Percentiles rank a stretch among this genome's conserved stretches.
Conservation (phyloP, 371 early-diverging fungal species). For the Coemansia sp. region DNA sequence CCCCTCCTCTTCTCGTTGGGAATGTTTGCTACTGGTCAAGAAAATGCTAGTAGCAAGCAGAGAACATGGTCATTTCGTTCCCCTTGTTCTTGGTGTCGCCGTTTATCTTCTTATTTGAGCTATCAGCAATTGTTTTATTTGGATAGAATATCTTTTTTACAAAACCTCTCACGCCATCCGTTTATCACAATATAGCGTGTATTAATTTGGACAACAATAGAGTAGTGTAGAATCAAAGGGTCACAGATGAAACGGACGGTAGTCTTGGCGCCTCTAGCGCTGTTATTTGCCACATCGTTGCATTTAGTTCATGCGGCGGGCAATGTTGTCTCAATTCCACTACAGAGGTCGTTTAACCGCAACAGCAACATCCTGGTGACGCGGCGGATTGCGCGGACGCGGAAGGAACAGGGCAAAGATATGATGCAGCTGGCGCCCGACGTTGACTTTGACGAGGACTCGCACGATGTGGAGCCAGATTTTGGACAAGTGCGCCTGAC, state of each 20-base stretch:
- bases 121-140: neutral
- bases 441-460: constrained; percentile 44
- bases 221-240: neutral
- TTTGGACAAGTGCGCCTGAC: constrained; percentile 48
- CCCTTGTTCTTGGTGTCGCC: neutral
- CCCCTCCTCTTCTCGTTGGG: neutral
- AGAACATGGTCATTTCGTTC: neutral
- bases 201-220: neutral
- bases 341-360: constrained; percentile 47
- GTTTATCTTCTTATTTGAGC: neutral
- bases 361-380: constrained; percentile 50
- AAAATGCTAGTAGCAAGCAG: neutral
- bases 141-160: neutral
- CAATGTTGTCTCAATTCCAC: constrained; percentile 28
- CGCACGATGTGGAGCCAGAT: constrained; percentile 40
- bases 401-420: constrained; percentile 5
- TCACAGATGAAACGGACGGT: neutral
- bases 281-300: neutral
- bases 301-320: neutral
- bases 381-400: constrained; percentile 29
- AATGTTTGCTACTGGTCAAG: constrained; percentile 1
- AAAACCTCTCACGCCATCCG: neutral
- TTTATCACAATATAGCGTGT: neutral
- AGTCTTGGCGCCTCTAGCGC: constrained; percentile 7
- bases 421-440: constrained; percentile 41